Evolutionary conservation across 1,139 yeast species (phyloP).

Genomic region (Magnusiomyces paraingens): DNA sequence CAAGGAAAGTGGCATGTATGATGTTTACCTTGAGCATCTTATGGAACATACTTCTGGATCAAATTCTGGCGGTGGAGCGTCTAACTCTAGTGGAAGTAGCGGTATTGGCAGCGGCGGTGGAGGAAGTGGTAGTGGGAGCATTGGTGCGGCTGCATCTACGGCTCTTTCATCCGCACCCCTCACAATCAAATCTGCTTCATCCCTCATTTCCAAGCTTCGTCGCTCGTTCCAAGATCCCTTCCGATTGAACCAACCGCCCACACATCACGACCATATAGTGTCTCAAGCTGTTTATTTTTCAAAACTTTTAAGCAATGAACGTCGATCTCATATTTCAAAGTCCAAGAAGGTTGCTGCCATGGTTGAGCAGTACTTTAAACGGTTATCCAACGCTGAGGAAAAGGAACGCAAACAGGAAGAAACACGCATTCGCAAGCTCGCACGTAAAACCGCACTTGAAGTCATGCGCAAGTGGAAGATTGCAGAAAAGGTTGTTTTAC

Average conservation of each 20-base stretch:
- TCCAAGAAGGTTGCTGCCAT: constrained; percentile 71
- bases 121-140: not conserved
- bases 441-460: constrained; percentile 73
- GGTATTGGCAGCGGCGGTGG: not conserved
- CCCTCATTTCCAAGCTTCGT: constrained; percentile 21
- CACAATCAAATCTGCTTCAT: not conserved
- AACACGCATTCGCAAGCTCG: constrained; percentile 49
- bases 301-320: constrained; percentile 60
- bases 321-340: constrained; percentile 59
- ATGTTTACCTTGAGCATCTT: constrained; percentile 36
- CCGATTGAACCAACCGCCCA: constrained; percentile 35
- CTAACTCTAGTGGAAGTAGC: not conserved
- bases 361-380: constrained; percentile 81
- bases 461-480: constrained; percentile 87
- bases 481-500: constrained; percentile 72
- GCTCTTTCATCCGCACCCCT: not conserved
- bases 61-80: constrained; percentile 16
- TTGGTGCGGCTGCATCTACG: not conserved
- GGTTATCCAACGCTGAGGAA: constrained; percentile 84
- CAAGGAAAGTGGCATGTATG: constrained; percentile 43
- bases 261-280: constrained; percentile 66
- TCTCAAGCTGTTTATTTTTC: constrained; percentile 73
- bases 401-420: constrained; percentile 60
- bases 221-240: constrained; percentile 38
- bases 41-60: constrained; percentile 33